Evolutionary conservation across 768 basidiomycete species (phyloP), one percentile per base, ranked within the genome.

Genomic region (Mycena sanguinolenta): DNA sequence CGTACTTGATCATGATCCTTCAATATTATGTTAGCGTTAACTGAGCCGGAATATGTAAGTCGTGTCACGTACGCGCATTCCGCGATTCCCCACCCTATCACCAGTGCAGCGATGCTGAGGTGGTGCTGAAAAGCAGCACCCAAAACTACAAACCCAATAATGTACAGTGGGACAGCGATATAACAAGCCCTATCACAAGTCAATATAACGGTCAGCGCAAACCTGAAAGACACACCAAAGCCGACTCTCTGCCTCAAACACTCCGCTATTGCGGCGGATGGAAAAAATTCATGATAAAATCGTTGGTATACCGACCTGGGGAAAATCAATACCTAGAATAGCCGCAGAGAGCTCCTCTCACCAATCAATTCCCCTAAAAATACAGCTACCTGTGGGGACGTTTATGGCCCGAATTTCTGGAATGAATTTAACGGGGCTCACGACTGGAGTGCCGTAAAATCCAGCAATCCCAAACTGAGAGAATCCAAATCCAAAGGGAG

Each of bases 161-260:
- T 79, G 74, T 87, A 88, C 34, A 90, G 76, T 2, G 85, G 85
- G 12, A 88, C 77, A 0, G 86, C 87, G 53, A 88, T 70, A 75
- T 89, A 89, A 69, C 83, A 86, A 10, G 85, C 81, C 86, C 87
- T 88, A 34, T 19, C 4, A 58, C 13, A 9, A 38, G 39, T 25
- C 38, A 30, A n/a, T 21, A 42, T 21, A 38, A 27, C n/a, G 54
- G 13, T n/a, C 42, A 46, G 16, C 34, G 13, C 36, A 58, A 3
- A 67, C 55, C 12, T 14, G 34, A 52, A 34, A 36, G 25, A 75
- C 80, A 27, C 69, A 86, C 87, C 87, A 88, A 12, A 89, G 82
- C 10, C 88, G 88, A 63, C 81, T 84, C 76, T 90, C 89, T 0
- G 89, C 87, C 71, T 88, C 86, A 72, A 89, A 89, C 14, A 90